Conservation (phyloP, 2,329 filamentous ascomycete genomes). For the Teratosphaeria viscida region DNA sequence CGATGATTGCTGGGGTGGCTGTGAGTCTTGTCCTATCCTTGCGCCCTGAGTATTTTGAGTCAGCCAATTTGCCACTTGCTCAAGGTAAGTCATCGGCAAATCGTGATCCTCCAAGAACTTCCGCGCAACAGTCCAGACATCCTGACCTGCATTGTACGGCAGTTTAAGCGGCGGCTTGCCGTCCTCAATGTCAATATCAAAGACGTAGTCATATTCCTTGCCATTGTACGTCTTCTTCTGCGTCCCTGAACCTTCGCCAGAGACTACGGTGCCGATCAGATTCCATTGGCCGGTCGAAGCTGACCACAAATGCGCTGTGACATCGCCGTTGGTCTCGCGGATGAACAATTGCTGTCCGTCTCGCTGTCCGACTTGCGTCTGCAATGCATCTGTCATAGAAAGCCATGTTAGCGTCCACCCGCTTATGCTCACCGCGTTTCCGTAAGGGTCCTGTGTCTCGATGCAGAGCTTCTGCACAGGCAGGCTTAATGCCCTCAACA, state of each 20-base stretch:
- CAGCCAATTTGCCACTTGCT: slow-evolving; percentile 90
- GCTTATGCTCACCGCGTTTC: background rate
- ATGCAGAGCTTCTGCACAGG: background rate
- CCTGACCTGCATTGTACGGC: slow-evolving; percentile 87
- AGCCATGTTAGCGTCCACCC: background rate
- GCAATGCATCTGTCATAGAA: slow-evolving; percentile 58
- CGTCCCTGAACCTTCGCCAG: slow-evolving; percentile 69
- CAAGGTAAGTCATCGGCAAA: slow-evolving; percentile 74
- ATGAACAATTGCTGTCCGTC: slow-evolving; percentile 95
- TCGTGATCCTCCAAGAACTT: slow-evolving; percentile 88
- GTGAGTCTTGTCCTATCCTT: slow-evolving; percentile 49
- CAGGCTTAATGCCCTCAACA: background rate
- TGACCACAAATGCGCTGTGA: slow-evolving; percentile 87
- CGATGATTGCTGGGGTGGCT: slow-evolving; percentile 39
- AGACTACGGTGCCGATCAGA: slow-evolving; percentile 79
- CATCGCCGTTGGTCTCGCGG: slow-evolving; percentile 64
- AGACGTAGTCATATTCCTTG: slow-evolving; percentile 90
- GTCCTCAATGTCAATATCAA: slow-evolving; percentile 92
- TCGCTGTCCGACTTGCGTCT: slow-evolving; percentile 75
- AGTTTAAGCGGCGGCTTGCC: slow-evolving; percentile 86
- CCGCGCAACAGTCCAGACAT: slow-evolving; percentile 81
- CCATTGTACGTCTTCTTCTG: slow-evolving; percentile 63
- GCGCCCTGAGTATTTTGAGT: slow-evolving; percentile 79
- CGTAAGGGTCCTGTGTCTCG: background rate
- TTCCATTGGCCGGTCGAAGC: slow-evolving; percentile 26